Conservation (phyloP, 2,329 filamentous ascomycete genomes). For the Cyphellophora europaea region DNA sequence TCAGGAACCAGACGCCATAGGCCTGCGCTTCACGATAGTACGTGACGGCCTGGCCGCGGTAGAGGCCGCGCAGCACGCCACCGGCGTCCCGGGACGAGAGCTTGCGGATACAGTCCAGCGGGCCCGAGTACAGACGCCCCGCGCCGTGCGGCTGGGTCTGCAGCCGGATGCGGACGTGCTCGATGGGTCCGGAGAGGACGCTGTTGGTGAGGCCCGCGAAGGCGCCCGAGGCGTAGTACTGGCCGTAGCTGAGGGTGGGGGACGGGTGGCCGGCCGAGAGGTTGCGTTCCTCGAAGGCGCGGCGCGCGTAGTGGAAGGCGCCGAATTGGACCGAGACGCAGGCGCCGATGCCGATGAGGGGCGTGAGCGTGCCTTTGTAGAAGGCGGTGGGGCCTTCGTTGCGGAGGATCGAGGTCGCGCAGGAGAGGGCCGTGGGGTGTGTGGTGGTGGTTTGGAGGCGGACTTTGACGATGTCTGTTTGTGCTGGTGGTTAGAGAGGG, state of each 20-base stretch:
- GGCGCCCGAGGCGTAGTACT: constrained; percentile 86
- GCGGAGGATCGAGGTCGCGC: constrained; percentile 73
- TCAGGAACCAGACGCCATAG: constrained; percentile 90
- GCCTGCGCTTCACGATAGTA: constrained; percentile 82
- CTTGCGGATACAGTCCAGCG: constrained; percentile 83
- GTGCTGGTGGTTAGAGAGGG: constrained; percentile 12
- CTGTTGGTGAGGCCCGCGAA: constrained; percentile 90
- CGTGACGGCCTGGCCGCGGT: constrained; percentile 81
- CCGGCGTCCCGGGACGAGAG: constrained; percentile 51
- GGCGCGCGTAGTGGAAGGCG: constrained; percentile 85
- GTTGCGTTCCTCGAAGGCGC: constrained; percentile 73
- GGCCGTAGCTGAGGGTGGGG: constrained; percentile 62
- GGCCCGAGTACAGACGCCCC: constrained; percentile 68
- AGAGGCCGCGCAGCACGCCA: constrained; percentile 64
- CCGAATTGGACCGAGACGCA: constrained; percentile 98
- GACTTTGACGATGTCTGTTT: constrained; percentile 86
- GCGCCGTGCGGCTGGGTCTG: constrained; percentile 88
- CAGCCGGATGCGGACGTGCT: constrained; percentile 91
- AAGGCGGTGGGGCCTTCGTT: constrained; percentile 86
- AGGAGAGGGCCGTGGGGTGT: constrained; percentile 71
- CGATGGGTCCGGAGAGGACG: constrained; percentile 79
- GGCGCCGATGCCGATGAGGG: constrained; percentile 88
- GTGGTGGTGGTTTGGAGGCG: constrained; percentile 81
- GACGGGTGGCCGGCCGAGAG: constrained; percentile 22
- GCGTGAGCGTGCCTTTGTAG: constrained; percentile 96